Evolutionary conservation across 1,284 basidiomycete species (phyloP).

Genomic region (Microbotryum saponariae): DNA sequence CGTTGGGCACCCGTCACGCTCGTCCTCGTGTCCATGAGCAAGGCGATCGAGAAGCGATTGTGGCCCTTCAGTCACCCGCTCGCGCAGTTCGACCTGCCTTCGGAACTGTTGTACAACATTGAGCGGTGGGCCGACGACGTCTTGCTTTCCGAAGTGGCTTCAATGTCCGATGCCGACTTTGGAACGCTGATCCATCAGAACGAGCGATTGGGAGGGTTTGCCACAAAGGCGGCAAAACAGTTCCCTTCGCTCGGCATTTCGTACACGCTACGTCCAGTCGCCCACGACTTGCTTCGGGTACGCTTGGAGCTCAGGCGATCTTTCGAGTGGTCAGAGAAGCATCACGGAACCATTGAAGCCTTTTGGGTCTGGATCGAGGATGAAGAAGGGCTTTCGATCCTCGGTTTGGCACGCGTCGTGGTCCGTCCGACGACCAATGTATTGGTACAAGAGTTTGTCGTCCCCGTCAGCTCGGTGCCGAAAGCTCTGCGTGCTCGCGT

Average conservation of each 20-base stretch:
- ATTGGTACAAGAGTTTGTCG: conserved; percentile 68
- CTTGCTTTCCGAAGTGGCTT: conserved; percentile 65
- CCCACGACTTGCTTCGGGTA: conserved; percentile 74
- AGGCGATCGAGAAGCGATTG: conserved; percentile 59
- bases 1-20: conserved; percentile 79
- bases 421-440: conserved; percentile 59
- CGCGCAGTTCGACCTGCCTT: conserved; percentile 63
- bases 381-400: conserved; percentile 62
- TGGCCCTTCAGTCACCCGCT: conserved; percentile 97
- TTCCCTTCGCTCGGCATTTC: conserved; percentile 71
- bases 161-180: conserved; percentile 64
- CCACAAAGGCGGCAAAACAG: conserved; percentile 71
- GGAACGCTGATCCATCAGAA: conserved; percentile 82
- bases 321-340: conserved; percentile 77
- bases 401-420: conserved; percentile 69
- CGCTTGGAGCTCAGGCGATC: conserved; percentile 51
- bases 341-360: conserved; percentile 71
- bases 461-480: conserved; percentile 58
- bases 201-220: conserved; percentile 69
- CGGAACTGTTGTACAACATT: conserved; percentile 73
- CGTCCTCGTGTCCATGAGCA: conserved; percentile 83
- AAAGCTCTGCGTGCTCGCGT: conserved; percentile 63
- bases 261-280: conserved; percentile 67
- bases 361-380: conserved; percentile 98
- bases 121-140: conserved; percentile 78